Evolutionary conservation across 176 grass and related monocot genomes (phyloP), one percentile per base, ranked within the genome.

Genomic region (Oryza australiensis): DNA sequence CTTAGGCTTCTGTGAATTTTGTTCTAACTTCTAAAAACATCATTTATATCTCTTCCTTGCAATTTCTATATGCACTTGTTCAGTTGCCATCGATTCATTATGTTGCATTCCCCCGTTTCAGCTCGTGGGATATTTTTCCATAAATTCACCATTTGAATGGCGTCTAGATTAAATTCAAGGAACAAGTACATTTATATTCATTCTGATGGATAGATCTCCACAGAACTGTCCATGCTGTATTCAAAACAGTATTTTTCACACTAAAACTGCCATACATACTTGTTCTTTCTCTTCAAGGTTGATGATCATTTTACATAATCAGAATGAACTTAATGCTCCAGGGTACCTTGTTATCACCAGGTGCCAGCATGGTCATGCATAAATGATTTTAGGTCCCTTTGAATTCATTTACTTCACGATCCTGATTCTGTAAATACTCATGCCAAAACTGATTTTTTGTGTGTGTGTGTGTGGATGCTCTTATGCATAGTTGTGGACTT

Each of bases 41-140:
- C 24, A 53, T 78, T 48, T 62, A 64, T 65, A 68, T 41, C 76
- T 77, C 35, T 37, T 37, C 7, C 48, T 83, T 77, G 26, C 13
- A n/a, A 53, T 81, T 81, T 43, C 43, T 79, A 22, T 46, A 30
- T 38, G 20, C 5, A 20, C 43, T 42, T 33, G 64, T 26, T 66
- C 62, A 49, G 16, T 79, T 51, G 48, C 20, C 79, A 34, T 45
- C 71, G 73, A 16, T 77, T 18, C 48, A 53, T 46, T 46, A 14
- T 53, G 14, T 53, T 53, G 48, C 48, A 53, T 53, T 16, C 16
- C 48, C 48, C 16, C 48, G 3, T 53, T 66, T 78, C 26, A 59
- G 7, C 20, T 73, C 15, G 20, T 43, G 5, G 24, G 15, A 33
- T 35, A 66, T 12, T 55, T 38, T 14, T 15, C 42, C 12, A 20